Evolutionary conservation across 306 rosid species (phyloP), one percentile per base, ranked within the genome.

Genomic region (Trifolium pratense): DNA sequence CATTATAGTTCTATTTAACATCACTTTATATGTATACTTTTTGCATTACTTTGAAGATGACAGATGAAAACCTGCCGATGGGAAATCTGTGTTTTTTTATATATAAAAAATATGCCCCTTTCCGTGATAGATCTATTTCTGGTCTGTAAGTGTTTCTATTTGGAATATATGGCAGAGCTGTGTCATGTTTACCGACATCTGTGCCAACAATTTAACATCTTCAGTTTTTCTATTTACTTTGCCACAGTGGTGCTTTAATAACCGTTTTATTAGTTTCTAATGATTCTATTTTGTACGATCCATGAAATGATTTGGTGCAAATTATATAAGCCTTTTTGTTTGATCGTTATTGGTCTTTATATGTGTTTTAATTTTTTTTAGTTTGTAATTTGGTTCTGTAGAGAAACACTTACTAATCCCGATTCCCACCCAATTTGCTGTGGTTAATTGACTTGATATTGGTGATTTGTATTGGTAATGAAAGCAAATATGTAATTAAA

Each of bases 391-490:
- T 85, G 67, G 15, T 78, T 61, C 58, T 68, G 75, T 68, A 90
- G 97, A 88, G 86, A 83, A 81, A 84, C 74, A 23, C 75, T 71
- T 70, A 76, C n/a, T n/a, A n/a, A n/a, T n/a, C n/a, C n/a, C n/a
- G n/a, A n/a, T n/a, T n/a, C n/a, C n/a, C n/a, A n/a, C n/a, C n/a
- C n/a, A n/a, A n/a, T n/a, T n/a, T n/a, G n/a, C n/a, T n/a, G n/a
- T n/a, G n/a, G n/a, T n/a, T n/a, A n/a, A n/a, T n/a, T n/a, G n/a
- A n/a, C n/a, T n/a, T n/a, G n/a, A n/a, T n/a, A n/a, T n/a, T n/a
- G n/a, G n/a, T n/a, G n/a, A n/a, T n/a, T n/a, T n/a, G n/a, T n/a
- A n/a, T n/a, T n/a, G n/a, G n/a, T n/a, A n/a, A n/a, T n/a, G n/a
- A n/a, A n/a, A n/a, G n/a, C n/a, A n/a, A n/a, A n/a, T n/a, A n/a